Evolutionary conservation across 768 basidiomycete genomes (phyloP).

Genomic region (Hortiboletus flavorubellus): DNA sequence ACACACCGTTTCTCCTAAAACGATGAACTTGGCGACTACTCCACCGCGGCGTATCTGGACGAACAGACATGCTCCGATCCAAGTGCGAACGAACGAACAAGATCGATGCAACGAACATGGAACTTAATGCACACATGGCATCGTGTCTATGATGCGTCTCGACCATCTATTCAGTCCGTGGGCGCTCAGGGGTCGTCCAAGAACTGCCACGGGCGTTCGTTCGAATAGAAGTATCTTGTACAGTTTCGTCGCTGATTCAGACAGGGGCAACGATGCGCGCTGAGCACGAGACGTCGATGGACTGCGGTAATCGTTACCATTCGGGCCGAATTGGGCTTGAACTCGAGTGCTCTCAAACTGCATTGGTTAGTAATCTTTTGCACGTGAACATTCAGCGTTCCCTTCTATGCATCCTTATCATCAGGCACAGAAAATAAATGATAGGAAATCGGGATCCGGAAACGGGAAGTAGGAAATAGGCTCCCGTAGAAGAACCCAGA

Average conservation of each 20-base stretch:
- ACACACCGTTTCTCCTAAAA: not conserved
- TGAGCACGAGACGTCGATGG: not conserved
- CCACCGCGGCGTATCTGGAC: constrained; percentile 3
- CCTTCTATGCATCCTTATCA: not conserved
- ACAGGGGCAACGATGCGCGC: not conserved
- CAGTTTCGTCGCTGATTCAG: not conserved
- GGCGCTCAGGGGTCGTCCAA: not conserved
- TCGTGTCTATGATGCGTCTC: not conserved
- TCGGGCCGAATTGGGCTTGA: not conserved
- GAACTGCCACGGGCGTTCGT: not conserved
- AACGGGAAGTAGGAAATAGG: no score
- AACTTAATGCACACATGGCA: not conserved
- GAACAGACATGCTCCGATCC: not conserved
- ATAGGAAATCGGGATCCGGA: not conserved
- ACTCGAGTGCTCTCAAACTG: not conserved
- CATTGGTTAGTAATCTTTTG: not conserved
- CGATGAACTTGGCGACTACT: not conserved
- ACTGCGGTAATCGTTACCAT: not conserved
- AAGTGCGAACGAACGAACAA: not conserved
- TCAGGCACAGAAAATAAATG: no score
- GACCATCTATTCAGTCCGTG: not conserved
- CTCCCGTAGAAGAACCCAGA: not conserved
- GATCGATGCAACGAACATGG: not conserved
- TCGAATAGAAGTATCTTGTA: not conserved
- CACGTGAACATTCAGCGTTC: not conserved